Conservation (phyloP, 225 moss, liverwort and hornwort genomes). For the Takakia lepidozioides region DNA sequence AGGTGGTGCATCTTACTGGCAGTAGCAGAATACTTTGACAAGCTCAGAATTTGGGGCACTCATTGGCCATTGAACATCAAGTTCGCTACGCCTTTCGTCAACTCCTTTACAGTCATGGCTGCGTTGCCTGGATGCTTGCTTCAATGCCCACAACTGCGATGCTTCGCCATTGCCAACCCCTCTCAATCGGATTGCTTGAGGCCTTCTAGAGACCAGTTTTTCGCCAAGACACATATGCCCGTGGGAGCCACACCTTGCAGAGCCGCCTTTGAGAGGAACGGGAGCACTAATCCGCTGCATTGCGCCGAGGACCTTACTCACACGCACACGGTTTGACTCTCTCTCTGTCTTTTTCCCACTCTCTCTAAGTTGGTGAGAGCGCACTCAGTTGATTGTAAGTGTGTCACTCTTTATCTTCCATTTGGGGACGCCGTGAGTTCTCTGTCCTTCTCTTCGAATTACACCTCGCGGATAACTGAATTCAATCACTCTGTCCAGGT, state of each 20-base stretch:
- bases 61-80: too few species aligned
- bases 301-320: conserved; percentile 18
- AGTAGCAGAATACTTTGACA: too few species aligned
- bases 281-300: conserved; percentile 1
- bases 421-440: too few species aligned
- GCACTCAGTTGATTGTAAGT: background rate
- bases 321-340: conserved; percentile 15
- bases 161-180: conserved; percentile 4
- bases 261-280: conserved; percentile 11
- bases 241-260: conserved; percentile 15
- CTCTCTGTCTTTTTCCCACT: background rate
- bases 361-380: background rate
- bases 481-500: too few species aligned
- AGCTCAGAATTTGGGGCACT: too few species aligned
- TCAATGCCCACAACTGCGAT: conserved; percentile 5
- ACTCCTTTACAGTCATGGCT: too few species aligned
- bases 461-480: too few species aligned
- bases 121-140: conserved; percentile 15
- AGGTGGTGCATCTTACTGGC: too few species aligned
- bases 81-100: too few species aligned
- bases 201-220: conserved; percentile 6
- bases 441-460: too few species aligned
- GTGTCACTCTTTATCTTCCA: background rate
- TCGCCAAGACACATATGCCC: conserved; percentile 7
- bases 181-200: conserved; percentile 7